phyloP scores from a whole-genome alignment of 495 filamentous ascomycete genomes.

The Corynascus novoguineensis region DNA sequence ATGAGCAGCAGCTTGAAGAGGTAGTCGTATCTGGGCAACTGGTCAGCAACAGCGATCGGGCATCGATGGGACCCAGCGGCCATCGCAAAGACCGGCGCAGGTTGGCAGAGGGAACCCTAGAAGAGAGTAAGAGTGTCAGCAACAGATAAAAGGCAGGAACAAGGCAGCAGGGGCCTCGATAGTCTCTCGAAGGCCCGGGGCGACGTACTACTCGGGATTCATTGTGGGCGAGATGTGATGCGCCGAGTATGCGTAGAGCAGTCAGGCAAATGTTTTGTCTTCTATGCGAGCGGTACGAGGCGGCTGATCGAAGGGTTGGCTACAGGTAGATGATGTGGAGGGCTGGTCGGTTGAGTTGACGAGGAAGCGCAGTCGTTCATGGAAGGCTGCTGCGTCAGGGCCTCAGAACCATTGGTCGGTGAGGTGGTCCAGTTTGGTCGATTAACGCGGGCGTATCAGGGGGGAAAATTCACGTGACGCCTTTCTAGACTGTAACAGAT shows the following conservation, averaged over 20 bases:
- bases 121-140: constrained; percentile 18
- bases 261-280: constrained; percentile 2
- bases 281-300: constrained; percentile 19
- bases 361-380: constrained; percentile 8
- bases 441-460: constrained; percentile 10
- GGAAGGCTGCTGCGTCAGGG: constrained; percentile 35
- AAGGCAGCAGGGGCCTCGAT: constrained; percentile 14
- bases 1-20: constrained; percentile 99
- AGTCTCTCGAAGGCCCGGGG: constrained; percentile 19
- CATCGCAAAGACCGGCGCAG: background rate
- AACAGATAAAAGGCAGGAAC: constrained; percentile 14
- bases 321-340: constrained; percentile 27
- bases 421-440: constrained; percentile 17
- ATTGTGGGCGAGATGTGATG: constrained; percentile 49
- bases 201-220: constrained; percentile 91
- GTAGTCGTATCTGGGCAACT: constrained; percentile 87
- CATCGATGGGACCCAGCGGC: background rate
- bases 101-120: constrained; percentile 25
- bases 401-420: constrained; percentile 23
- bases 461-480: constrained; percentile 16
- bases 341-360: constrained; percentile 23
- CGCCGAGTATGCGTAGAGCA: background rate
- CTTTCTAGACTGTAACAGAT: constrained; percentile 4
- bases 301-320: constrained; percentile 5
- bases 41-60: constrained; percentile 14